A percentile compares a stretch with the other conserved stretches of the same genome.
Conservation (phyloP, 306 rosid species). For the Spatholobus suberectus region DNA sequence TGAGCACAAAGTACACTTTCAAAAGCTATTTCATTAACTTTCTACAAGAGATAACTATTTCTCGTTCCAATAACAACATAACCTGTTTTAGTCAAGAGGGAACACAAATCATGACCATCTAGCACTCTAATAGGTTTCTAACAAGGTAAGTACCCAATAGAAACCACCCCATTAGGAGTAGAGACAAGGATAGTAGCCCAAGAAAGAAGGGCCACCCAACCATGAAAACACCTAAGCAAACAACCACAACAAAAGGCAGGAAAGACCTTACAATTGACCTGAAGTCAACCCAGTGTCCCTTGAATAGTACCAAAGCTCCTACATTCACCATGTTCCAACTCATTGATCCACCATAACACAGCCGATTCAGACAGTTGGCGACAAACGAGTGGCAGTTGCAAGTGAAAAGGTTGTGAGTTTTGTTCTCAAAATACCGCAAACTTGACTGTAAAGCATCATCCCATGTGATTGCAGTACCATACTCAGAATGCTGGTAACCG, state of each 20-base stretch:
- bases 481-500: conserved; percentile 70
- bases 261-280: conserved; percentile 76
- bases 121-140: conserved; percentile 66
- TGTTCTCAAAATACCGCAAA: conserved; percentile 61
- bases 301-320: conserved; percentile 69
- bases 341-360: conserved; percentile 80
- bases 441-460: conserved; percentile 80
- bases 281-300: conserved; percentile 86
- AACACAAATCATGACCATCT: conserved; percentile 40
- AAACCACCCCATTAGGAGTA: conserved; percentile 87
- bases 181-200: conserved; percentile 64
- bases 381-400: conserved; percentile 87
- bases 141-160: conserved; percentile 66
- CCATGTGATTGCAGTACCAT: conserved; percentile 85
- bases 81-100: neutral
- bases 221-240: conserved; percentile 63
- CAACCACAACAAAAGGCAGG: conserved; percentile 78
- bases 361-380: conserved; percentile 80
- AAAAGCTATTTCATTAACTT: conserved; percentile 7
- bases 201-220: conserved; percentile 85
- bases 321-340: conserved; percentile 89
- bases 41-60: neutral
- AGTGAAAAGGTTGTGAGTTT: conserved; percentile 84
- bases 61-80: conserved; percentile 24
- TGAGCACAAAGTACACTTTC: neutral